Percentiles rank a stretch among this genome's conserved stretches.
Conservation (phyloP, 1,284 basidiomycete genomes). For the Sanghuangporus sanghuang region DNA sequence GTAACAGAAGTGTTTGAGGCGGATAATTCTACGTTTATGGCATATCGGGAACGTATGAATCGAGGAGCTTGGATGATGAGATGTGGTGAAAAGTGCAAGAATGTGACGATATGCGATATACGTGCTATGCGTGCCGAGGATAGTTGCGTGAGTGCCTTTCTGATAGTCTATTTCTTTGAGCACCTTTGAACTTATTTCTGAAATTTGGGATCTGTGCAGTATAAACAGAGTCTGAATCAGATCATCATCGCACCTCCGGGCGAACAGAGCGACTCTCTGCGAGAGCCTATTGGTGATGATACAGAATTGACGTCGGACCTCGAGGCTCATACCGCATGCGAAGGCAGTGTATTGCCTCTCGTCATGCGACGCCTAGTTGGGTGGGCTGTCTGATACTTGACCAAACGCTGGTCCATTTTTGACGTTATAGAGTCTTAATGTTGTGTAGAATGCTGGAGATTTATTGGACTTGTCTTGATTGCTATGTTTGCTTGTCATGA, state of each 20-base stretch:
- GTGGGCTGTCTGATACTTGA: background rate
- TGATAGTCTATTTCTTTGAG: background rate
- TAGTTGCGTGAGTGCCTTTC: conserved; percentile 39
- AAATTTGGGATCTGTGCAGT: background rate
- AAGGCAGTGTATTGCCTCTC: conserved; percentile 12
- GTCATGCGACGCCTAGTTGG: conserved; percentile 13
- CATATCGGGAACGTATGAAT: conserved; percentile 38
- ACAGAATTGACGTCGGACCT: background rate
- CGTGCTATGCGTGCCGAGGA: conserved; percentile 44
- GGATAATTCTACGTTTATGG: conserved; percentile 43
- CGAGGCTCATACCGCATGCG: conserved; percentile 11
- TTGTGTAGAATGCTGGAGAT: background rate
- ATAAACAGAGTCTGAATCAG: conserved; percentile 8
- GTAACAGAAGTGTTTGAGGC: conserved; percentile 49
- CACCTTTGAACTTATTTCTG: background rate
- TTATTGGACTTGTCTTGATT: too few species aligned
- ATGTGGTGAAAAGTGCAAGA: conserved; percentile 41
- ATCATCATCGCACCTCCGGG: conserved; percentile 11
- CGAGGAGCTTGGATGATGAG: conserved; percentile 32
- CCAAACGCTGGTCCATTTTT: background rate
- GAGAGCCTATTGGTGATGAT: background rate
- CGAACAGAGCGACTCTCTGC: background rate
- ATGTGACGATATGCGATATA: conserved; percentile 40
- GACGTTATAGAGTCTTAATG: background rate
- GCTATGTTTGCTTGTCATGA: too few species aligned